A percentile compares a stretch with the other conserved stretches of the same genome.
These are phyloP conservation scores for Rhodofomes roseus DNA, from an alignment of 1,284 basidiomycete genomes.

Conservation along the genomic window DNA sequence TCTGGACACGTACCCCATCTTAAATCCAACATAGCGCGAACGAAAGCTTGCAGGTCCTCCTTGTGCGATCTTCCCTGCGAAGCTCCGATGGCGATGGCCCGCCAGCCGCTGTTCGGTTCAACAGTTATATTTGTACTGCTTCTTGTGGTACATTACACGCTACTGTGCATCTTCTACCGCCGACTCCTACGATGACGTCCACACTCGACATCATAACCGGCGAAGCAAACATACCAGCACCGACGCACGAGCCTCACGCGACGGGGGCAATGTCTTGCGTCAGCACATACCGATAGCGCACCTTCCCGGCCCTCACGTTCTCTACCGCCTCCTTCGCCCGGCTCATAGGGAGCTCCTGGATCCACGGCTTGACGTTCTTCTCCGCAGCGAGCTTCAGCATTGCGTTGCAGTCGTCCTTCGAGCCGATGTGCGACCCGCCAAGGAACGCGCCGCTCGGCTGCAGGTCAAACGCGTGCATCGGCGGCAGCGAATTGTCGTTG, in stretches of 20 bases:
- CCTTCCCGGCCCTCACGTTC: conserved; percentile 46
- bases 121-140: background rate
- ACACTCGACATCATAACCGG: background rate
- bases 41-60: too few species aligned
- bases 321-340: conserved; percentile 50
- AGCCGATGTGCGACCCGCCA: conserved; percentile 52
- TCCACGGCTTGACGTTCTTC: conserved; percentile 46
- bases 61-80: too few species aligned
- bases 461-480: conserved; percentile 31
- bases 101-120: too few species aligned
- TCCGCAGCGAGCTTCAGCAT: conserved; percentile 58
- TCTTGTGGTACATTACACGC: background rate
- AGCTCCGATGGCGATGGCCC: too few species aligned
- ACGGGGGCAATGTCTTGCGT: conserved; percentile 29
- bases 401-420: conserved; percentile 55
- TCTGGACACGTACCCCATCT: too few species aligned
- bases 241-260: background rate
- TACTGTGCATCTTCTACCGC: background rate
- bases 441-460: conserved; percentile 33
- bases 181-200: background rate
- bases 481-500: conserved; percentile 33
- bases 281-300: conserved; percentile 47
- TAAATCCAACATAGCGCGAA: too few species aligned
- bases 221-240: background rate
- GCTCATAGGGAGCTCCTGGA: conserved; percentile 54